Evolutionary conservation across 257 asterid species (phyloP), one percentile per base, ranked within the genome.

Genomic region (Salvia splendens): DNA sequence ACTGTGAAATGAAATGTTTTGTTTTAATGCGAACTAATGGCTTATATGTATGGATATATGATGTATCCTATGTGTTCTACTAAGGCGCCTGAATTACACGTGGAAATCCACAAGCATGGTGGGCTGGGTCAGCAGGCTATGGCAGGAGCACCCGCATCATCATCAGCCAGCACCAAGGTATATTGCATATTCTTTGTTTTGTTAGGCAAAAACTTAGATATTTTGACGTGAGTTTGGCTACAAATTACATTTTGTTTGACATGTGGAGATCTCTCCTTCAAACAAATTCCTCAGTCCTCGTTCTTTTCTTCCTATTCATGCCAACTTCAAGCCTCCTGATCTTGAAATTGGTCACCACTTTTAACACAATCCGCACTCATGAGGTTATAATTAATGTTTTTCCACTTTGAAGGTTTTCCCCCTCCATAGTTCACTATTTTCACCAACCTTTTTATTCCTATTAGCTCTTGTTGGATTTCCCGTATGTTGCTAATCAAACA

Each of bases 51-150:
- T 20, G 24, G 24, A 20, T 24, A 24, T 24, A 24, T 24, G 30
- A 24, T 24, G 30, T 72, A 50, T 69, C 71, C 14, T 63, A 7
- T 60, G 32, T 77, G 50, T 62, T 63, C 16, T 59, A 6, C 60
- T 6, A 45, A 93, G 99, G 96, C 95, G 54, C 96, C 96, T 61
- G 89, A 88, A 80, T 71, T 93, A 64, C 99, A 93, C 41, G 72
- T 48, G 57, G 95, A 93, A 80, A 77, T 93, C 84, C 99, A 93
- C 80, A 93, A 79, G 82, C 91, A 79, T 28, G 96, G 89, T 28
- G 96, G 89, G 73, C 73, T 84, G 50, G 74, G 70, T 59, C 95
- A 86, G 82, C 97, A 86, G 78, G 87, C 86, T 50, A 80, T 83
- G 96, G 94, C 76, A 51, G 60, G 89, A 35, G 91, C 90, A 24